Base-by-base conservation (phyloP, 495 filamentous ascomycete species). In the Penicillium paxilli region DNA sequence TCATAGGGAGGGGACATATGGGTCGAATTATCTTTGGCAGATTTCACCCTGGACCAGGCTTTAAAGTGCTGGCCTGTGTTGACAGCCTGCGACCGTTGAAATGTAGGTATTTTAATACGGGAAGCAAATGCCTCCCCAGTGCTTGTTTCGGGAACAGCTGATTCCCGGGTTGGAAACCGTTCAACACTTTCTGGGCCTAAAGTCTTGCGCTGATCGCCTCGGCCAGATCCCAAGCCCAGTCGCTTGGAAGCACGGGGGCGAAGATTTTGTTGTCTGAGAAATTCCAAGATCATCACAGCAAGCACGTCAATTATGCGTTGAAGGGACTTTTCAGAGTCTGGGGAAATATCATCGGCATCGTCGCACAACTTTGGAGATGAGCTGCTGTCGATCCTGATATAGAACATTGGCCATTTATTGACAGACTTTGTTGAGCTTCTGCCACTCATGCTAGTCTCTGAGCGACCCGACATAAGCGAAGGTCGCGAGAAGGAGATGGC, bases 401-500 rank as follows among this genome's bases (percentile, higher is more conserved):
- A 87, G 59, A 96, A 98, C 88, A 94, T 95, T 2, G 92, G 91
- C 88, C 88, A 96, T 55, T 85, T 80, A 65, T 96, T 91, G 25
- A 90, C 73, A 0, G 83, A 81, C 64, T 89, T 93, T 17, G 76
- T 76, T 14, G 69, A 61, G 3, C 75, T 74, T 63, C 74, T 86
- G 33, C 87, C 66, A 30, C 87, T 83, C 54, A 73, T 78, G 26
- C 69, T 72, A 1, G 77, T 76, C 46, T 83, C 75, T 78, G 59
- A 68, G 71, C 7, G 73, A 66, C 41, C 69, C 54, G 44, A n/a
- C 3, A 40, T 19, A 33, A 26, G 23, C 1, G 54, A 49, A 14
- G 25, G 28, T 28, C 30, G 21, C 11, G 23, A 3, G 1, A 41
- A 21, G 30, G 40, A 48, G 21, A 26, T 49, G 24, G 10, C 6